Evolutionary conservation across 2,329 filamentous ascomycete genomes (phyloP).

Genomic region (Ceratocystis papillata): DNA sequence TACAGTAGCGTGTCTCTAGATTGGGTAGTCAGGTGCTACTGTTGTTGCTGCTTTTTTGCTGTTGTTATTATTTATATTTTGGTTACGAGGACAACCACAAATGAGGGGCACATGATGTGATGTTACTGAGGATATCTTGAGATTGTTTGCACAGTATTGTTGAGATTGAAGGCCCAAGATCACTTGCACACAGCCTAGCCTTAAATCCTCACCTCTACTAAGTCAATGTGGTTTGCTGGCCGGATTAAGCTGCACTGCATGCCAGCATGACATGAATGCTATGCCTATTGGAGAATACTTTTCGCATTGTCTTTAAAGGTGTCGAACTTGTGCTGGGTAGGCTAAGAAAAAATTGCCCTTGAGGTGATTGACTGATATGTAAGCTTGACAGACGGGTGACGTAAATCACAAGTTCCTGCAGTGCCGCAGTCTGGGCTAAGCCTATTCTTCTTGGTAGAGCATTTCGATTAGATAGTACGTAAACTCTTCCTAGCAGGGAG

Average conservation of each 20-base stretch:
- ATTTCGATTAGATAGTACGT: neutral
- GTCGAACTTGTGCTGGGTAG: neutral
- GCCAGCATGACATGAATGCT: neutral
- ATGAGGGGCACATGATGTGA: neutral
- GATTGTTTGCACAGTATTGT: neutral
- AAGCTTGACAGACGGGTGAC: neutral
- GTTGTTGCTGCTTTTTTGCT: neutral
- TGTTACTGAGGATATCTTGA: slow-evolving; percentile 2
- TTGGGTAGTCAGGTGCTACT: neutral
- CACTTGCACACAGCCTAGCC: neutral
- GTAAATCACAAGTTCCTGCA: neutral
- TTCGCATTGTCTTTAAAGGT: neutral
- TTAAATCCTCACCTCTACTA: neutral
- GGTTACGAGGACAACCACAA: slow-evolving; percentile 9
- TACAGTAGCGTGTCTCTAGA: no score
- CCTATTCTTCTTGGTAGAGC: neutral
- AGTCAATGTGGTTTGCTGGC: neutral
- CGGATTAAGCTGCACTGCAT: slow-evolving; percentile 7
- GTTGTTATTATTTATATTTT: neutral
- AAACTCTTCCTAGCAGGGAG: neutral
- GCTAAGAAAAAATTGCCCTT: neutral
- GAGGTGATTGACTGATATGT: slow-evolving; percentile 1
- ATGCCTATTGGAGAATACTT: neutral
- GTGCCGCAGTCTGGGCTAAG: neutral
- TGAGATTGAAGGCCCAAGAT: neutral